Conservation (phyloP, 2,329 filamentous ascomycete species). For the Diaporthe destruens region DNA sequence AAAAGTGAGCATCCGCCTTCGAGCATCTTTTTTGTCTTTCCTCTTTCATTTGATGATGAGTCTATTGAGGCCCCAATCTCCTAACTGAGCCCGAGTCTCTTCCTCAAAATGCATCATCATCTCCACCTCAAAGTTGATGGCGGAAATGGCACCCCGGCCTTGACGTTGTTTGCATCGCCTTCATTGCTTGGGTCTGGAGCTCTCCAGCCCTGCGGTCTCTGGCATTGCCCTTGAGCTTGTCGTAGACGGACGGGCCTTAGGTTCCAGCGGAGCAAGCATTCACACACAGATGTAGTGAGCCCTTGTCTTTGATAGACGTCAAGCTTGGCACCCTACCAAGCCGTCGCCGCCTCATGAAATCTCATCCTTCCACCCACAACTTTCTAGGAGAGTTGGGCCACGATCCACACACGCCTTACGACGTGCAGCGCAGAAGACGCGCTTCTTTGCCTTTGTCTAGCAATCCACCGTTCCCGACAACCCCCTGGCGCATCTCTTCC, state of each 20-base stretch:
- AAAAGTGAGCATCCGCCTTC: slow-evolving; percentile 37
- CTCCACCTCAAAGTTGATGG: neutral
- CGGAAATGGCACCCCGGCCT: neutral
- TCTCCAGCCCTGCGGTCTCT: neutral
- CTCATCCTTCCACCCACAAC: neutral
- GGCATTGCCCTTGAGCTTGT: neutral
- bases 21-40: neutral
- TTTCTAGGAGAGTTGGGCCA: slow-evolving; percentile 25
- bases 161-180: neutral
- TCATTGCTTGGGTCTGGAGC: neutral
- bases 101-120: neutral
- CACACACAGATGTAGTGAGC: slow-evolving; percentile 41
- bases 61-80: neutral
- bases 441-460: slow-evolving; percentile 40
- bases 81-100: neutral
- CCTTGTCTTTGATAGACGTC: slow-evolving; percentile 19
- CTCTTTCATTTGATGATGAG: neutral
- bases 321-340: slow-evolving; percentile 17
- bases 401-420: neutral
- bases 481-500: slow-evolving; percentile 29
- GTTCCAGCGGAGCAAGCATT: slow-evolving; percentile 33
- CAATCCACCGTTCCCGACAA: slow-evolving; percentile 38
- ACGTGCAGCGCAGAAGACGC: slow-evolving; percentile 24
- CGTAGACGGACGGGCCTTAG: neutral
- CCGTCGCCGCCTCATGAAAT: slow-evolving; percentile 37